phyloP scores from a whole-genome alignment of 1,139 yeast species.

The Yamadazyma friedrichii region DNA sequence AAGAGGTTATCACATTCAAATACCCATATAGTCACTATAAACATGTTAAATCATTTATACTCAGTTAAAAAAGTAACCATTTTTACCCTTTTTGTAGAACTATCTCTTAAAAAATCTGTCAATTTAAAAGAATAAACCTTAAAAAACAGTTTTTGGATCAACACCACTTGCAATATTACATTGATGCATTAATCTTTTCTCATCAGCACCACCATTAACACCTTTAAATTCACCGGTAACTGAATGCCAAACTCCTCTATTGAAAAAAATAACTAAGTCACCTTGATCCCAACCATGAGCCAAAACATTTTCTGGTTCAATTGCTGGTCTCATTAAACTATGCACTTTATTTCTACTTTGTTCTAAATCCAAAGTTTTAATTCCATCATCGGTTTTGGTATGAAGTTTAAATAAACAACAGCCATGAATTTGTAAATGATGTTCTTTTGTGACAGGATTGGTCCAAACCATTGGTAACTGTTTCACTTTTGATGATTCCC shows the following conservation, averaged over 20 bases:
- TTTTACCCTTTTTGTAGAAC: too few relatives aligned
- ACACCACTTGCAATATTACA: slow-evolving; percentile 83
- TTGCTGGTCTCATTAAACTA: slow-evolving; percentile 80
- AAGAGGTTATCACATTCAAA: not conserved
- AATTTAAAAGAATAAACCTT: not conserved
- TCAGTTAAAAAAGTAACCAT: too few relatives aligned
- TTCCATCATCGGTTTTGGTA: slow-evolving; percentile 55
- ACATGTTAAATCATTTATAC: too few relatives aligned
- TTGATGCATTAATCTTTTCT: slow-evolving; percentile 85
- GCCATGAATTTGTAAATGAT: slow-evolving; percentile 82
- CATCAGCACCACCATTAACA: slow-evolving; percentile 53
- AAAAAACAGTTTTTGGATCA: slow-evolving; percentile 48
- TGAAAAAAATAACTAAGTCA: slow-evolving; percentile 79
- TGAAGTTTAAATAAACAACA: slow-evolving; percentile 73
- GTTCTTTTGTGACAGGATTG: slow-evolving; percentile 81
- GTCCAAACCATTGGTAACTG: slow-evolving; percentile 87
- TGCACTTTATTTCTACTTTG: slow-evolving; percentile 73
- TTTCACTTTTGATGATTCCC: slow-evolving; percentile 78
- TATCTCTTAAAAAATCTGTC: too few relatives aligned
- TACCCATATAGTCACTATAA: slow-evolving; percentile 1
- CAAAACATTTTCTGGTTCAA: slow-evolving; percentile 67
- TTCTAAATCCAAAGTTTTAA: slow-evolving; percentile 51
- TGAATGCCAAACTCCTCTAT: slow-evolving; percentile 87
- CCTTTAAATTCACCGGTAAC: slow-evolving; percentile 82
- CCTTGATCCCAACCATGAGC: slow-evolving; percentile 83